phyloP scores from a whole-genome alignment of 495 filamentous ascomycete genomes.

The Aspergillus cavernicola region DNA sequence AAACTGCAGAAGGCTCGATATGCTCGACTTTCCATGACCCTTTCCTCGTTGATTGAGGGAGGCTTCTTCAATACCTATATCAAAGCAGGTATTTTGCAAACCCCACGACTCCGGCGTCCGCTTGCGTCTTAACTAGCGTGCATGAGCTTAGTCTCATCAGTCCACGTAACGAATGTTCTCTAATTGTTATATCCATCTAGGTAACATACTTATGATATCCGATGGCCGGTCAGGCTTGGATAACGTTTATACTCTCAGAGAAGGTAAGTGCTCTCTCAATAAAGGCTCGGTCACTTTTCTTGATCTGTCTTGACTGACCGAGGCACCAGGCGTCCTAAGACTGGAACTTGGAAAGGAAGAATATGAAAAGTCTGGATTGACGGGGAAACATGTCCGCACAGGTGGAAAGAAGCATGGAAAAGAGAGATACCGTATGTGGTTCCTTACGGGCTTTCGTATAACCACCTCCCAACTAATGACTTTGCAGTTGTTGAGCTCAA shows the following conservation, averaged over 20 bases:
- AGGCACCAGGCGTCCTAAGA: slow-evolving; percentile 57
- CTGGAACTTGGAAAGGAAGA: slow-evolving; percentile 78
- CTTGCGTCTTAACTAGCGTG: not conserved
- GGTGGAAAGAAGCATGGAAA: slow-evolving; percentile 59
- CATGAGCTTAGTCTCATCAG: no score
- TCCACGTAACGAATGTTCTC: not conserved
- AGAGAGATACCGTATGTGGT: slow-evolving; percentile 50
- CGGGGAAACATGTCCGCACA: slow-evolving; percentile 63
- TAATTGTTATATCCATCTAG: slow-evolving; percentile 39
- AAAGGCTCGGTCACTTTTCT: no score
- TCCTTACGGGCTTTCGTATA: not conserved
- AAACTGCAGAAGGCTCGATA: slow-evolving; percentile 49
- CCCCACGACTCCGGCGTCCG: not conserved
- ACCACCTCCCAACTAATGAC: not conserved
- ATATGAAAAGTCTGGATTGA: slow-evolving; percentile 81
- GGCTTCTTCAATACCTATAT: slow-evolving; percentile 86
- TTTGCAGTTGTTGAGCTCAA: slow-evolving; percentile 73
- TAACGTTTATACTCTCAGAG: slow-evolving; percentile 68
- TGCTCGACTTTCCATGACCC: slow-evolving; percentile 68
- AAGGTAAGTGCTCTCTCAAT: slow-evolving; percentile 49
- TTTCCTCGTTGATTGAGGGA: slow-evolving; percentile 65
- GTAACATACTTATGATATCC: slow-evolving; percentile 87
- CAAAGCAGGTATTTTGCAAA: slow-evolving; percentile 65
- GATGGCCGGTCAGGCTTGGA: slow-evolving; percentile 78
- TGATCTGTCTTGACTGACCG: not conserved